These are phyloP conservation scores for Microdochium bolleyi DNA, from an alignment of 2,329 filamentous ascomycete species.

Conservation along the genomic window DNA sequence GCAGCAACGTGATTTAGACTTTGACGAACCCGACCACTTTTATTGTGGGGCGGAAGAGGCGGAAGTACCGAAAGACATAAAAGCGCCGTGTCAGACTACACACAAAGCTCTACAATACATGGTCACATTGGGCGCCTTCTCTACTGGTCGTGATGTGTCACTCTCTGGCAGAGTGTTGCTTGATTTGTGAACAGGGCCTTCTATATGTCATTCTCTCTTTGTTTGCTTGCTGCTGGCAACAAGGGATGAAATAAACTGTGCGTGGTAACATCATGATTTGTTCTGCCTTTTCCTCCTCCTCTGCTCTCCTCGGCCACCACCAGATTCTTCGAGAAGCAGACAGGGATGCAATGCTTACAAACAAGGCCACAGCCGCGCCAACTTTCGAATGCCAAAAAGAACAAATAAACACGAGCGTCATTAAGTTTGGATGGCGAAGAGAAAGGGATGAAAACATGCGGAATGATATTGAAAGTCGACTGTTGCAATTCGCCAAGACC, in stretches of 20 bases:
- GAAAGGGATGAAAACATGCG: background rate
- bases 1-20: no score
- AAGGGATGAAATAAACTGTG: background rate
- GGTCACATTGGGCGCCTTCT: no score
- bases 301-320: no score
- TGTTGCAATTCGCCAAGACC: background rate
- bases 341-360: background rate
- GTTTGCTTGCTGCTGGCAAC: background rate
- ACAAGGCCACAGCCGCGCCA: background rate
- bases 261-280: background rate
- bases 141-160: no score
- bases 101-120: no score
- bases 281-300: no score
- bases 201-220: background rate
- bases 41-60: no score
- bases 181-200: background rate
- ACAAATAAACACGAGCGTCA: background rate
- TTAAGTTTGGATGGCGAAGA: background rate
- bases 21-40: no score
- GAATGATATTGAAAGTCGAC: background rate
- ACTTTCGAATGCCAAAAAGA: background rate
- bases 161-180: background rate
- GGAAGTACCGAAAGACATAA: no score
- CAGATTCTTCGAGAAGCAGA: background rate
- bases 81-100: no score